A percentile compares a stretch with the other conserved stretches of the same genome.
These are phyloP conservation scores for Diaporthe destruens DNA, from an alignment of 2,329 filamentous ascomycete species.

Conservation along the genomic window DNA sequence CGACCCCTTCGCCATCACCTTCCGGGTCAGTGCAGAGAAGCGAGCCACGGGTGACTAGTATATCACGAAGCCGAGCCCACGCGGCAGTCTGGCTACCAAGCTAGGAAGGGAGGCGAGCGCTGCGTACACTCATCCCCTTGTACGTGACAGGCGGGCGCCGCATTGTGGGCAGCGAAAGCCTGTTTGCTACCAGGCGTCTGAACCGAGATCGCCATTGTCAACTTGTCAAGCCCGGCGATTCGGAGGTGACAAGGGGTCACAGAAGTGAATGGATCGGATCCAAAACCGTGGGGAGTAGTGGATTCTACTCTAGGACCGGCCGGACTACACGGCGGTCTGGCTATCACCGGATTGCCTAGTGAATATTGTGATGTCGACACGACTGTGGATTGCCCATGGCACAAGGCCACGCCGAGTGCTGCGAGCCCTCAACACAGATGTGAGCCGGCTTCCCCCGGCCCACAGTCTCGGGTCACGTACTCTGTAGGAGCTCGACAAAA, in stretches of 20 bases:
- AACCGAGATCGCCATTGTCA: not conserved
- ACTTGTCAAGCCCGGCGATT: no score
- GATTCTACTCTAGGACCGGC: not conserved
- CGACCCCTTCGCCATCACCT: not conserved
- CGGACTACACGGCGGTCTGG: not conserved
- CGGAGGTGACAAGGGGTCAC: not conserved
- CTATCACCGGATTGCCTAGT: not conserved
- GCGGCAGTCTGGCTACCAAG: not conserved
- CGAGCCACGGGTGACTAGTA: not conserved
- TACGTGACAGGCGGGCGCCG: not conserved
- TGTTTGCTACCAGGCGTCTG: not conserved
- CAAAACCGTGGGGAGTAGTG: not conserved
- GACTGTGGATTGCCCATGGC: not conserved
- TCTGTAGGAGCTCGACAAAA: not conserved
- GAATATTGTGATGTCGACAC: not conserved
- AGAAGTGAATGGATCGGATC: not conserved
- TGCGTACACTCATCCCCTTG: not conserved
- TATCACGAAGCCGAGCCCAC: not conserved
- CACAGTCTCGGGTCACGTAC: not conserved
- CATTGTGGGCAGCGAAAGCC: not conserved
- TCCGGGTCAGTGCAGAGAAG: not conserved
- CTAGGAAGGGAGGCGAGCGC: not conserved
- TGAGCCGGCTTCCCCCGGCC: not conserved
- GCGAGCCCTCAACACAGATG: not conserved
- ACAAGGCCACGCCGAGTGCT: not conserved